phyloP scores from a whole-genome alignment of 495 filamentous ascomycete species.

The Penicillium alfredii region DNA sequence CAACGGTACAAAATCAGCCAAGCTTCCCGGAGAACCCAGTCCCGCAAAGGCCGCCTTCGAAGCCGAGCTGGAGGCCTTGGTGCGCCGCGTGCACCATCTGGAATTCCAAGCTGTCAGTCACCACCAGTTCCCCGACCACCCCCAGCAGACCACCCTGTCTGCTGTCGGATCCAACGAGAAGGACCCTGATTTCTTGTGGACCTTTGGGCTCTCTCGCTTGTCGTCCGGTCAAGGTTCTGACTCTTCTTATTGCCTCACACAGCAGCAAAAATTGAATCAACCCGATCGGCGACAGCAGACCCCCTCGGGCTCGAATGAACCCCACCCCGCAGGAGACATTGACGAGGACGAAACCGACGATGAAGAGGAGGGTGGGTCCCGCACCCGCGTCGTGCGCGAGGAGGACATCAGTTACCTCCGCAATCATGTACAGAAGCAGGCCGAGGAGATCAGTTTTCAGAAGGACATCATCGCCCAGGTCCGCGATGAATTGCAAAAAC shows the following conservation, averaged over 20 bases:
- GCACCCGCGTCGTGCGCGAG: conserved; percentile 51
- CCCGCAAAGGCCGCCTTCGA: conserved; percentile 63
- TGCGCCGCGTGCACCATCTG: conserved; percentile 60
- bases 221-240: conserved; percentile 36
- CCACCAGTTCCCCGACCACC: conserved; percentile 56
- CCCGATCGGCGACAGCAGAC: conserved; percentile 22
- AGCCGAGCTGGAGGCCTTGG: conserved; percentile 62
- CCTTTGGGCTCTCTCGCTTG: conserved; percentile 37
- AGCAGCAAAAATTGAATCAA: conserved; percentile 37
- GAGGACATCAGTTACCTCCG: conserved; percentile 65
- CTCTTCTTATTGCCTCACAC: conserved; percentile 33
- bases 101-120: conserved; percentile 59
- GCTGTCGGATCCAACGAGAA: conserved; percentile 46
- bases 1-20: conserved; percentile 43
- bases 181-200: conserved; percentile 33
- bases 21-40: conserved; percentile 58
- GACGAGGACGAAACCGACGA: conserved; percentile 39
- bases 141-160: conserved; percentile 49
- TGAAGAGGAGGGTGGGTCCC: conserved; percentile 33
- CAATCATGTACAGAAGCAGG: conserved; percentile 73
- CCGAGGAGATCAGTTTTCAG: conserved; percentile 68
- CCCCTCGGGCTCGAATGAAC: conserved; percentile 21
- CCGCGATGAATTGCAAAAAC: conserved; percentile 57
- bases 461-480: conserved; percentile 65
- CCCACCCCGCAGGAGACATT: conserved; percentile 27